A percentile compares a stretch with the other conserved stretches of the same genome.
These are phyloP conservation scores for Alternaria conjuncta DNA, from an alignment of 2,329 filamentous ascomycete genomes.

Conservation along the genomic window DNA sequence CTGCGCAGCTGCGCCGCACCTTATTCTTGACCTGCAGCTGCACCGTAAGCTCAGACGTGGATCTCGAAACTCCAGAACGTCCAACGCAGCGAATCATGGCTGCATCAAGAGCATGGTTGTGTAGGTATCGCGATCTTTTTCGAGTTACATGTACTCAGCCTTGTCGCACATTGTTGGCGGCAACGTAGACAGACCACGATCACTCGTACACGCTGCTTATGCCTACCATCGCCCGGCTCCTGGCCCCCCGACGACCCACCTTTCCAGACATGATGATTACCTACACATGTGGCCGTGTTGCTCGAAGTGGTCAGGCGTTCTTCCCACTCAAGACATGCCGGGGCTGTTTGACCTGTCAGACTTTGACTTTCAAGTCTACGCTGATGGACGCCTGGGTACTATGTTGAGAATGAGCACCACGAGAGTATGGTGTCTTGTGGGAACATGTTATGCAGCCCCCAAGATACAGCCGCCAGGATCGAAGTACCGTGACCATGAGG, in stretches of 20 bases:
- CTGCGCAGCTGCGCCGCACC: background rate
- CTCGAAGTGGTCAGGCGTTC: background rate
- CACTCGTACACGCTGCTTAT: background rate
- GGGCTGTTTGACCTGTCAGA: background rate
- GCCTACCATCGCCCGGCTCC: background rate
- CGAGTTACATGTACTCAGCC: background rate
- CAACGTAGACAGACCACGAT: background rate
- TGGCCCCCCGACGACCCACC: background rate
- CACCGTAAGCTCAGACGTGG: background rate
- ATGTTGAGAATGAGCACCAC: background rate
- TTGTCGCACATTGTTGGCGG: background rate
- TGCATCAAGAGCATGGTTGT: background rate
- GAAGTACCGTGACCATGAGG: background rate
- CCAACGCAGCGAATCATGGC: background rate
- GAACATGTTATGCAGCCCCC: background rate
- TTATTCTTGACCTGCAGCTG: background rate
- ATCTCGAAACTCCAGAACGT: background rate
- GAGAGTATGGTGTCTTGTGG: background rate
- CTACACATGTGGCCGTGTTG: background rate
- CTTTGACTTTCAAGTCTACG: background rate
- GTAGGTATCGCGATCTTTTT: background rate
- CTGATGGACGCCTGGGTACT: background rate
- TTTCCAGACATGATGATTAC: background rate
- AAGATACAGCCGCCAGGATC: background rate
- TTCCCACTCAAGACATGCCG: background rate